Percentiles rank a stretch among this genome's conserved stretches.
phyloP scores from a whole-genome alignment of 768 basidiomycete species.

The Calvatia gigantea region DNA sequence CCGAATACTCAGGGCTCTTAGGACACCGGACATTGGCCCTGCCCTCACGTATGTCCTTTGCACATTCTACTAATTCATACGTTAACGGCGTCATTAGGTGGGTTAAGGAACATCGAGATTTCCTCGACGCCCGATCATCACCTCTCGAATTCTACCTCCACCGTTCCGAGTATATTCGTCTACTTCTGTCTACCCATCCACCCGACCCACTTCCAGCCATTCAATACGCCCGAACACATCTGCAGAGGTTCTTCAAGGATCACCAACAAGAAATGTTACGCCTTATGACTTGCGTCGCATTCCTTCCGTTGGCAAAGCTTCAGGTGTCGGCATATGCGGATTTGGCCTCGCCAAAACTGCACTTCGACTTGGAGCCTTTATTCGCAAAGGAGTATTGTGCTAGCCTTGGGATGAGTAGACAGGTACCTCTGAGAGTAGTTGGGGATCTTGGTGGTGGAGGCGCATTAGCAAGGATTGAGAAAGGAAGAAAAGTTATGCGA shows the following conservation, averaged over 20 bases:
- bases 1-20: slow-evolving; percentile 64
- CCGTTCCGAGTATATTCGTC: slow-evolving; percentile 82
- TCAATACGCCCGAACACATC: slow-evolving; percentile 66
- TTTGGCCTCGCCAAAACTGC: slow-evolving; percentile 65
- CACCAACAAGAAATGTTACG: slow-evolving; percentile 65
- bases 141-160: slow-evolving; percentile 88
- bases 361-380: slow-evolving; percentile 74
- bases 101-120: slow-evolving; percentile 62
- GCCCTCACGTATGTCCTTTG: slow-evolving; percentile 62
- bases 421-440: slow-evolving; percentile 83
- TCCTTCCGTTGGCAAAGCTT: slow-evolving; percentile 65
- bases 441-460: slow-evolving; percentile 93
- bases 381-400: slow-evolving; percentile 92
- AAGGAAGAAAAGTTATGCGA: slow-evolving; percentile 90
- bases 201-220: slow-evolving; percentile 59
- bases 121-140: slow-evolving; percentile 68
- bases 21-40: slow-evolving; percentile 61
- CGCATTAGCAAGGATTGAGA: slow-evolving; percentile 88
- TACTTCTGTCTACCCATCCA: slow-evolving; percentile 63
- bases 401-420: slow-evolving; percentile 82
- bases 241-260: slow-evolving; percentile 59
- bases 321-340: slow-evolving; percentile 73
- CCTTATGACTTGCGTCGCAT: slow-evolving; percentile 66
- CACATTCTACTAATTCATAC: neutral
- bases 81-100: slow-evolving; percentile 61